A percentile compares a stretch with the other conserved stretches of the same genome.
These are phyloP conservation scores for Moesziomyces sp. DNA, from an alignment of 1,284 basidiomycete species.

Conservation along the genomic window DNA sequence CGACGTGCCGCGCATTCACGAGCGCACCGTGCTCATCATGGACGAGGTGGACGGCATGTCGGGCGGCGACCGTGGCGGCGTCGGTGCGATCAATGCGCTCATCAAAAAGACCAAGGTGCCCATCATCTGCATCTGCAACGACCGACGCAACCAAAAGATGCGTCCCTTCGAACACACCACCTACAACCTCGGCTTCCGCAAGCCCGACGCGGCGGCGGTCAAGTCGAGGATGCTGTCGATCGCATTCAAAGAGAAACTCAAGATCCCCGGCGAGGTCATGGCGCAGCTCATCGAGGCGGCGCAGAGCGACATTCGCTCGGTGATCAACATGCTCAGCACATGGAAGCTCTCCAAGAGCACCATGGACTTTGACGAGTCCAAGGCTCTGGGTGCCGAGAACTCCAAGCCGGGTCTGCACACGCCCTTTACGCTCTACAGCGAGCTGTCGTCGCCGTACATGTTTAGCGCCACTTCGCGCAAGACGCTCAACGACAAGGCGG, in stretches of 20 bases:
- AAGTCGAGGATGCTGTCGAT: constrained; percentile 79
- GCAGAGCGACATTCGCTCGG: constrained; percentile 94
- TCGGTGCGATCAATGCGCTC: constrained; percentile 88
- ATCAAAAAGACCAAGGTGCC: constrained; percentile 97
- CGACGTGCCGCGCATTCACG: constrained; percentile 73
- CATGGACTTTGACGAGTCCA: constrained; percentile 76
- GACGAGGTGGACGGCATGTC: constrained; percentile 99
- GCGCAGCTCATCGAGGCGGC: constrained; percentile 89
- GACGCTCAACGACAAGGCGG: constrained; percentile 89
- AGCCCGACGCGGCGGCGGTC: constrained; percentile 54
- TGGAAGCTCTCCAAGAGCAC: constrained; percentile 73
- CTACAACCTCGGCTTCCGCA: constrained; percentile 74
- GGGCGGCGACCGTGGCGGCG: constrained; percentile 93
- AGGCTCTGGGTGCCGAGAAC: constrained; percentile 81
- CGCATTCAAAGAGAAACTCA: constrained; percentile 76
- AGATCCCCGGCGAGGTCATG: constrained; percentile 86
- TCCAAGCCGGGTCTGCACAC: constrained; percentile 79
- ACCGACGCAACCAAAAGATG: constrained; percentile 85
- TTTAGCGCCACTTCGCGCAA: constrained; percentile 85
- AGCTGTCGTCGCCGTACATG: constrained; percentile 87
- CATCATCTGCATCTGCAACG: constrained; percentile 98
- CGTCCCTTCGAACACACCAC: constrained; percentile 83
- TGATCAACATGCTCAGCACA: constrained; percentile 97
- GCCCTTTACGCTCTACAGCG: constrained; percentile 73
- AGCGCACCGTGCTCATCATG: constrained; percentile 91